Conservation (phyloP, 2,329 filamentous ascomycete species). For the Conoideocrella luteorostrata region DNA sequence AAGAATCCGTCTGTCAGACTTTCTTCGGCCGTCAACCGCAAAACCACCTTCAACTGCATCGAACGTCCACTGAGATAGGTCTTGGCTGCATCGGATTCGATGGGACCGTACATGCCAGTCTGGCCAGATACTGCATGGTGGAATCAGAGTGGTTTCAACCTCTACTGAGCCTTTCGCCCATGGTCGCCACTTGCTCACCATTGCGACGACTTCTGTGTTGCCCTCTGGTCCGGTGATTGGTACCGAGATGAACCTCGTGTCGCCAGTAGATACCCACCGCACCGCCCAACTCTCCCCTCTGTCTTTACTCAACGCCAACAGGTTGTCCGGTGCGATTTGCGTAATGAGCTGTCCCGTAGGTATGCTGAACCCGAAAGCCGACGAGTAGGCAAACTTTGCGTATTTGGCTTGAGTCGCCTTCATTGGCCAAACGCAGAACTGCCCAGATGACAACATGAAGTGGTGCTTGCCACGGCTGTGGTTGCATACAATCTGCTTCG, state of each 20-base stretch:
- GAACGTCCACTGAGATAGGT: background rate
- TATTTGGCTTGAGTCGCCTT: constrained; percentile 39
- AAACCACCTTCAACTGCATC: constrained; percentile 18
- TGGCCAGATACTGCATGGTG: constrained; percentile 24
- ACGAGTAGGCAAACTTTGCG: constrained; percentile 42
- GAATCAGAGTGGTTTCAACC: constrained; percentile 21
- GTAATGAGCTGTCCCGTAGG: constrained; percentile 28
- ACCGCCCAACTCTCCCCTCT: constrained; percentile 23
- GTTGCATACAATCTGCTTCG: constrained; percentile 40
- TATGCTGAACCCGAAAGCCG: constrained; percentile 38
- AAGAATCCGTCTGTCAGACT: background rate
- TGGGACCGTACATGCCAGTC: constrained; percentile 27
- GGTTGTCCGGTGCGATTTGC: constrained; percentile 29
- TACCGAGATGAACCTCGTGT: constrained; percentile 6
- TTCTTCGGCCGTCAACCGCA: constrained; percentile 11
- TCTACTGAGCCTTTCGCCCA: constrained; percentile 13
- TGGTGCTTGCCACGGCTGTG: constrained; percentile 28
- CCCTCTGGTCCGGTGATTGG: background rate
- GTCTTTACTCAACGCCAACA: constrained; percentile 23
- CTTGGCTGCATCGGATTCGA: constrained; percentile 6
- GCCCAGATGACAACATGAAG: constrained; percentile 34
- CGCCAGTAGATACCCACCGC: constrained; percentile 20
- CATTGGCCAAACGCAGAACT: constrained; percentile 31
- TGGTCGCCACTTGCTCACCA: background rate
- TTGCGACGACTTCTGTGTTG: background rate